Conservation (phyloP, 345 rosid species). For the Mallotus nudiflorus region DNA sequence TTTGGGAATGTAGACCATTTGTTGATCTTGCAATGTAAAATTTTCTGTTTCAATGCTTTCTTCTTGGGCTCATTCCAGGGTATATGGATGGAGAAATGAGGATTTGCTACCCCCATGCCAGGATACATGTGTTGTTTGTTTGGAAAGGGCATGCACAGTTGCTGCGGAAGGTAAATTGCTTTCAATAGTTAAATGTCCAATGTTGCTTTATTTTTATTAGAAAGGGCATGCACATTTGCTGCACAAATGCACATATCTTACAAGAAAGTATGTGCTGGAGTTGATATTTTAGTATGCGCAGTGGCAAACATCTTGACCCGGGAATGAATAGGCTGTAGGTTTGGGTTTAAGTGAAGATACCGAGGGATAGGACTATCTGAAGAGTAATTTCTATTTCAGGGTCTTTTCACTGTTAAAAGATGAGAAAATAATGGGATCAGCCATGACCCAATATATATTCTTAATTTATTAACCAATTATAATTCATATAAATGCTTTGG, state of each 20-base stretch:
- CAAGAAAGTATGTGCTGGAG: neutral
- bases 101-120: slow-evolving; percentile 49
- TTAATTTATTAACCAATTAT: too few relatives aligned
- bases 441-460: too few relatives aligned
- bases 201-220: neutral
- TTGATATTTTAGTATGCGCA: neutral
- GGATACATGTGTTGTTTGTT: slow-evolving; percentile 84
- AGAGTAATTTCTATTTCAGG: neutral
- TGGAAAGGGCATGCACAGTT: slow-evolving; percentile 81
- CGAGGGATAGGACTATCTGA: neutral
- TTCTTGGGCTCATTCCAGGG: slow-evolving; percentile 46
- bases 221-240: too few relatives aligned
- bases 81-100: slow-evolving; percentile 79
- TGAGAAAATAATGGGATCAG: too few relatives aligned
- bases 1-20: neutral
- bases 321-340: neutral
- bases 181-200: neutral
- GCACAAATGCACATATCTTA: neutral
- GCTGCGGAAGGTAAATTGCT: slow-evolving; percentile 66
- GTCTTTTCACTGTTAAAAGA: neutral
- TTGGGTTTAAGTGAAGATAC: neutral
- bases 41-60: too few relatives aligned
- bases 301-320: neutral
- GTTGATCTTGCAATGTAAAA: neutral
- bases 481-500: too few relatives aligned